Evolutionary conservation across 495 filamentous ascomycete species (phyloP).

Genomic region (Penicillium psychrofluorescens): DNA sequence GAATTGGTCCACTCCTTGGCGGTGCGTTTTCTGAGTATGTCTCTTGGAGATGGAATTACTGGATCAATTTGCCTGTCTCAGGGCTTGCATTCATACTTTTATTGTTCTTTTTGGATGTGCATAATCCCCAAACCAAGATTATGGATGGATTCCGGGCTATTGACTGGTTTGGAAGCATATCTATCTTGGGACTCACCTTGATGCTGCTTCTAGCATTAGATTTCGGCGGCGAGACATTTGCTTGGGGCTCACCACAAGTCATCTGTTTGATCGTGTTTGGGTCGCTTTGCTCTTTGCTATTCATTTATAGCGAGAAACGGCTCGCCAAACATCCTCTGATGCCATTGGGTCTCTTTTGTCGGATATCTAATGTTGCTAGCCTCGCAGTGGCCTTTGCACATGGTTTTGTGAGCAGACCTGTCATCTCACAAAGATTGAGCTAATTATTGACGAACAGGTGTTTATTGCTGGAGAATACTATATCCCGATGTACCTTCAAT

Average conservation of each 20-base stretch:
- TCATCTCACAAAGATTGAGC: too few species aligned
- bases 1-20: slow-evolving; percentile 16
- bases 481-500: slow-evolving; percentile 48
- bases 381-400: slow-evolving; percentile 32
- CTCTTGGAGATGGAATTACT: slow-evolving; percentile 33
- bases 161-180: slow-evolving; percentile 58
- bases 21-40: slow-evolving; percentile 10
- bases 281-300: slow-evolving; percentile 44
- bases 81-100: slow-evolving; percentile 53
- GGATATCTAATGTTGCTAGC: slow-evolving; percentile 36
- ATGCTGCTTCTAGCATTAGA: slow-evolving; percentile 68
- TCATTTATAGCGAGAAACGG: slow-evolving; percentile 58
- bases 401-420: slow-evolving; percentile 9
- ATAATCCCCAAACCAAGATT: slow-evolving; percentile 60
- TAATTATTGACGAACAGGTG: slow-evolving; percentile 3
- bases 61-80: slow-evolving; percentile 58
- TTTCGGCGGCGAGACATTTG: slow-evolving; percentile 56
- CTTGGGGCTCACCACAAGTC: slow-evolving; percentile 62
- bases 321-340: slow-evolving; percentile 64
- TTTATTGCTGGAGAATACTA: slow-evolving; percentile 43
- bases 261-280: slow-evolving; percentile 73
- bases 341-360: slow-evolving; percentile 55
- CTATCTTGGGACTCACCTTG: slow-evolving; percentile 55
- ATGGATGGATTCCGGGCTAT: slow-evolving; percentile 56
- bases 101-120: slow-evolving; percentile 54